A percentile compares a stretch with the other conserved stretches of the same genome.
phyloP scores from a whole-genome alignment of 2,329 filamentous ascomycete genomes.

The Lachnellula willkommii region DNA sequence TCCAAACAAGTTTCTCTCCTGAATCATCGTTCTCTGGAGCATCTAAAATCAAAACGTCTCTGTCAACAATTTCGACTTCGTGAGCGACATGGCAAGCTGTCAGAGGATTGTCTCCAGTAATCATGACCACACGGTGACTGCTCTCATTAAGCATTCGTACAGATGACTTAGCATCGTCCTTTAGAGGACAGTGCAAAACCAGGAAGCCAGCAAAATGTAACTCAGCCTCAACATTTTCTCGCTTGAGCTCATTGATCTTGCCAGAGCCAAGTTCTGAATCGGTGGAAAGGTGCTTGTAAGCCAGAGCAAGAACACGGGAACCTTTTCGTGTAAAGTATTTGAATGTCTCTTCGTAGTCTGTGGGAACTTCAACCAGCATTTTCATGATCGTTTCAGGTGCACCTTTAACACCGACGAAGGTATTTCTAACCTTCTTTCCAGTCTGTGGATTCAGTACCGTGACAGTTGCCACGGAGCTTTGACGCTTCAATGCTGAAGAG shows the following conservation, averaged over 20 bases:
- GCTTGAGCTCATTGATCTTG: conserved; percentile 88
- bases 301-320: conserved; percentile 86
- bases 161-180: conserved; percentile 90
- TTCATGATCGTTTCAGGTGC: conserved; percentile 95
- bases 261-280: conserved; percentile 76
- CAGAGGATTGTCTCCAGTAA: conserved; percentile 95
- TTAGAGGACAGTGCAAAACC: conserved; percentile 89
- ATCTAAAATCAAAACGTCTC: conserved; percentile 90
- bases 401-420: conserved; percentile 93
- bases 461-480: conserved; percentile 88
- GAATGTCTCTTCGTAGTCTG: conserved; percentile 94
- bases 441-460: conserved; percentile 65
- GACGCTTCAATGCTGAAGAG: conserved; percentile 90
- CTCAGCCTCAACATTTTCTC: conserved; percentile 82
- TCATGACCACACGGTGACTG: conserved; percentile 98
- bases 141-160: conserved; percentile 98
- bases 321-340: conserved; percentile 97
- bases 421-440: conserved; percentile 72
- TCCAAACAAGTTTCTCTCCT: conserved; percentile 82
- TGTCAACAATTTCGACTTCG: conserved; percentile 95
- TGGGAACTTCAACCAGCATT: conserved; percentile 78
- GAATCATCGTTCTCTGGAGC: conserved; percentile 84
- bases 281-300: conserved; percentile 82
- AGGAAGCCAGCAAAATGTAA: conserved; percentile 91
- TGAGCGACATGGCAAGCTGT: conserved; percentile 93